Conservation (phyloP, 805 yeast genomes). For the Sugiyamaella smithiae region DNA sequence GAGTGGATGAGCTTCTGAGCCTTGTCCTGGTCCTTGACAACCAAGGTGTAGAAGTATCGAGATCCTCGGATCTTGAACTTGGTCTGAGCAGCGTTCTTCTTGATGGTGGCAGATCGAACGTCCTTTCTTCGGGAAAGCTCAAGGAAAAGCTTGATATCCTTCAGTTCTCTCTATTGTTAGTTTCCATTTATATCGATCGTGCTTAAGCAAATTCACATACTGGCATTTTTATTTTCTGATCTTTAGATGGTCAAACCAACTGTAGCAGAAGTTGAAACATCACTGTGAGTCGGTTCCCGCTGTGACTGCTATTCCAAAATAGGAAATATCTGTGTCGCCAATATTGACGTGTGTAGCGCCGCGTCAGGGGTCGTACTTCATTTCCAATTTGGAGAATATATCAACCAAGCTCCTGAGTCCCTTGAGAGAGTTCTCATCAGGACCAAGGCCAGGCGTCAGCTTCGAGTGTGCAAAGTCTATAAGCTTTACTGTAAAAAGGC, state of each 20-base stretch:
- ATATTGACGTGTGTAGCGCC: no score
- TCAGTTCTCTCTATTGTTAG: constrained; percentile 61
- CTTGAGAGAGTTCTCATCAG: constrained; percentile 64
- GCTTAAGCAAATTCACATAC: constrained; percentile 15
- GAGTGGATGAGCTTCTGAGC: constrained; percentile 98
- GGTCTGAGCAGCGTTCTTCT: constrained; percentile 94
- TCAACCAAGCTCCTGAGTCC: constrained; percentile 46
- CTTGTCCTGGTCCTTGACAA: constrained; percentile 91
- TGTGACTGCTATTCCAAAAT: constrained; percentile 8
- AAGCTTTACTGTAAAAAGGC: constrained; percentile 58
- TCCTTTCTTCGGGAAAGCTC: constrained; percentile 84
- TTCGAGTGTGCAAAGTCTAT: constrained; percentile 92
- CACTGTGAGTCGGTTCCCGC: constrained; percentile 2
- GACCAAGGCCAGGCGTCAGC: constrained; percentile 57
- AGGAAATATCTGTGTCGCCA: background rate
- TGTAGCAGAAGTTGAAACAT: background rate
- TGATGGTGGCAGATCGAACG: constrained; percentile 89
- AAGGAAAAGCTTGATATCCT: constrained; percentile 96
- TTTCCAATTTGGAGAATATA: constrained; percentile 6
- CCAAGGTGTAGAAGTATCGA: constrained; percentile 89
- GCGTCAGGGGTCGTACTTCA: constrained; percentile 1
- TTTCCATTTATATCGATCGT: background rate
- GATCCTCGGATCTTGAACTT: constrained; percentile 99
- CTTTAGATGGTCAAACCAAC: constrained; percentile 1
- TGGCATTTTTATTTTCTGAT: constrained; percentile 14